Percentiles rank a stretch among this genome's conserved stretches.
These are phyloP conservation scores for Iris pallida DNA, from an alignment of 116 monocot genomes.

Conservation along the genomic window DNA sequence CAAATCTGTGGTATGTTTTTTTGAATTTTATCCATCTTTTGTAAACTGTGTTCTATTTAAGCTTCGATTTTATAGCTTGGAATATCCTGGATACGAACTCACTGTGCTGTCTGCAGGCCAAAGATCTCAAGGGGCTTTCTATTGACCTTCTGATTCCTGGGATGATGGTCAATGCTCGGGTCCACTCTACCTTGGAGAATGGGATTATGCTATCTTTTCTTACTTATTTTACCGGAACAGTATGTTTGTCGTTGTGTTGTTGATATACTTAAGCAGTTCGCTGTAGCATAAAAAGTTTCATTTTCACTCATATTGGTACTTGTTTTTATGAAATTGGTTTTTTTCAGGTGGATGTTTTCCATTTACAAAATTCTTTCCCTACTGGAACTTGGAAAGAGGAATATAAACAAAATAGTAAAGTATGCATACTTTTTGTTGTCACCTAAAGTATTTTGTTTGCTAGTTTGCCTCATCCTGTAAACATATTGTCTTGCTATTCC, in stretches of 20 bases:
- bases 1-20: slow-evolving; percentile 60
- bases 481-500: too few species aligned
- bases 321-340: not conserved
- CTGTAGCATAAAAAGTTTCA: not conserved
- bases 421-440: slow-evolving; percentile 5
- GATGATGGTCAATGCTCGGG: slow-evolving; percentile 86
- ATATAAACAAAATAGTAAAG: slow-evolving; percentile 64
- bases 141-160: slow-evolving; percentile 91
- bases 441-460: too few species aligned
- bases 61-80: slow-evolving; percentile 1
- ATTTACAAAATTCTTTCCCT: slow-evolving; percentile 61
- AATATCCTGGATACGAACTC: not conserved
- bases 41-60: not conserved
- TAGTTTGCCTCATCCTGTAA: too few species aligned
- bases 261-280: slow-evolving; percentile 5
- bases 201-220: slow-evolving; percentile 89
- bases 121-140: slow-evolving; percentile 80
- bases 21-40: not conserved
- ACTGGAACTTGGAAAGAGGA: slow-evolving; percentile 66
- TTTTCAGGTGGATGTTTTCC: slow-evolving; percentile 79
- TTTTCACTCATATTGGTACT: too few species aligned
- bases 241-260: slow-evolving; percentile 24
- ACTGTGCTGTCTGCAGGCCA: slow-evolving; percentile 37
- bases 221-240: slow-evolving; percentile 94
- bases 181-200: slow-evolving; percentile 76